These are phyloP conservation scores for Trypanosoma lewisi DNA, from an alignment of 208 protist genomes.

Conservation along the genomic window DNA sequence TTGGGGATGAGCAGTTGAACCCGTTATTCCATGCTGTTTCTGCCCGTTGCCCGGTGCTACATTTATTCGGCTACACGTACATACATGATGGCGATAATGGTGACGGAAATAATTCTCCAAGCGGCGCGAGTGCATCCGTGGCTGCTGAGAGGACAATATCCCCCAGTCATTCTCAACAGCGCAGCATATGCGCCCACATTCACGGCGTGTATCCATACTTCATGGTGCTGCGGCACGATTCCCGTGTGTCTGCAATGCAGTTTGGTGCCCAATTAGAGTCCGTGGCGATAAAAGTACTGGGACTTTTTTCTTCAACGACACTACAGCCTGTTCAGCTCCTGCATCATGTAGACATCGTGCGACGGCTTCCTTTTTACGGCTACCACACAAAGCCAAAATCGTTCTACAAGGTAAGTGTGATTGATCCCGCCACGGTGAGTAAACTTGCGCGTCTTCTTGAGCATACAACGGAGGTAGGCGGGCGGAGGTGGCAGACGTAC, in stretches of 20 bases:
- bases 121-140: no score
- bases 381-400: constrained; percentile 38
- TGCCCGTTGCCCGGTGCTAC: constrained; percentile 56
- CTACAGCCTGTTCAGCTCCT: constrained; percentile 40
- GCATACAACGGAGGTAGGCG: constrained; percentile 45
- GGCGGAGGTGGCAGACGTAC: constrained; percentile 62
- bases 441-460: constrained; percentile 46
- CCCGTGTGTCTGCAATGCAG: constrained; percentile 46
- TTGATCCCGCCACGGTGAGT: constrained; percentile 43
- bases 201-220: constrained; percentile 83
- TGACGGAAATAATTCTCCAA: not conserved
- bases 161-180: constrained; percentile 14
- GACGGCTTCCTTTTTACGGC: constrained; percentile 70
- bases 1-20: constrained; percentile 59
- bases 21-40: constrained; percentile 60
- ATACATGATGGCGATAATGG: constrained; percentile 20
- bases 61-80: constrained; percentile 68
- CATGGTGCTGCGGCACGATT: constrained; percentile 54
- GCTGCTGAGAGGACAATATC: not conserved
- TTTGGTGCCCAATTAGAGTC: constrained; percentile 79
- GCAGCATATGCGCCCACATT: constrained; percentile 68
- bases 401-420: constrained; percentile 71
- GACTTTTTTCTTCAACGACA: constrained; percentile 3
- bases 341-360: constrained; percentile 63
- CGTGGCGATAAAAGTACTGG: constrained; percentile 23